phyloP scores from a whole-genome alignment of 2,329 filamentous ascomycete genomes.

The Septoria petroselini region DNA sequence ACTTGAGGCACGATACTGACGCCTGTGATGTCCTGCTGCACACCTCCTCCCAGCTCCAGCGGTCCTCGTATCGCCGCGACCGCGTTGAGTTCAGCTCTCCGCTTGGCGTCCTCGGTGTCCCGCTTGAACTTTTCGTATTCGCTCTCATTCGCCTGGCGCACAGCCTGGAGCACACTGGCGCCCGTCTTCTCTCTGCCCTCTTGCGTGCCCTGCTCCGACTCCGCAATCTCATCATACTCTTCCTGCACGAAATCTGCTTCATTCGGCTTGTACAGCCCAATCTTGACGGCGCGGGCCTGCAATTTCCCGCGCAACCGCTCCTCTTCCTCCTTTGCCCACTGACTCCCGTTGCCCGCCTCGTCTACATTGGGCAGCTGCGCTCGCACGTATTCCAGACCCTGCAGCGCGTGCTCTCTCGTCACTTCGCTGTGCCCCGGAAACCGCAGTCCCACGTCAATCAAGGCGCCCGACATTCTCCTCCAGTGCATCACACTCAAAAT shows the following conservation, averaged over 20 bases:
- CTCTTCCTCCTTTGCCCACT: constrained; percentile 38
- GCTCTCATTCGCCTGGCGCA: constrained; percentile 34
- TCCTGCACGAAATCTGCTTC: constrained; percentile 22
- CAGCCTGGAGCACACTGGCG: constrained; percentile 31
- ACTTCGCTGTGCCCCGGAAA: constrained; percentile 33
- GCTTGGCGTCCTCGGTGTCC: constrained; percentile 24
- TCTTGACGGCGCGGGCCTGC: constrained; percentile 33
- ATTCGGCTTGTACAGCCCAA: constrained; percentile 37
- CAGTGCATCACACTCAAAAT: constrained; percentile 40
- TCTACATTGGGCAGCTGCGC: constrained; percentile 35
- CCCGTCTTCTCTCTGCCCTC: constrained; percentile 31
- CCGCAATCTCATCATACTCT: constrained; percentile 15
- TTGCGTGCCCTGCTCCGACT: constrained; percentile 30
- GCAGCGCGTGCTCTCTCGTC: constrained; percentile 30
- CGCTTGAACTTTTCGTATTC: constrained; percentile 30
- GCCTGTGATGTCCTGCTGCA: constrained; percentile 27
- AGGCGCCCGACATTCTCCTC: constrained; percentile 38
- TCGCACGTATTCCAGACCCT: constrained; percentile 37
- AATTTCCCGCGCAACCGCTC: constrained; percentile 33
- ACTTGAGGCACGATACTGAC: constrained; percentile 6
- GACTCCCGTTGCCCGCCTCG: constrained; percentile 35
- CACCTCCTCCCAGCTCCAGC: constrained; percentile 33
- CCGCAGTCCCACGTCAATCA: constrained; percentile 38
- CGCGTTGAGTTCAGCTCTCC: constrained; percentile 25
- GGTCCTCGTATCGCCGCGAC: constrained; percentile 30